Conservation (phyloP, 2,329 filamentous ascomycete genomes). For the Calonectria multiphialidica region DNA sequence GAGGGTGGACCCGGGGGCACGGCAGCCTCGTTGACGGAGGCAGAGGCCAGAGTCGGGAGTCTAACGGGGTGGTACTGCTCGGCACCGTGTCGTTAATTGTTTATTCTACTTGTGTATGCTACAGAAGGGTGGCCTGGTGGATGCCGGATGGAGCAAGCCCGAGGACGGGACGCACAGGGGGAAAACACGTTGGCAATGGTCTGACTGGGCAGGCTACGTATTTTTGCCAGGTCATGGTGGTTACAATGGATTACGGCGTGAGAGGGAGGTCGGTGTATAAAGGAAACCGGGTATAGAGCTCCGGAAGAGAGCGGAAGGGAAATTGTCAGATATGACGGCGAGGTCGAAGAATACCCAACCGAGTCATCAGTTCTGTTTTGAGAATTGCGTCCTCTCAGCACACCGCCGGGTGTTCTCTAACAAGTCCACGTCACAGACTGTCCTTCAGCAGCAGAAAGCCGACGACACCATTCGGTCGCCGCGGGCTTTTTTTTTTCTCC, state of each 20-base stretch:
- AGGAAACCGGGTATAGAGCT: background rate
- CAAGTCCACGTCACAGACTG: background rate
- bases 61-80: background rate
- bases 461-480: background rate
- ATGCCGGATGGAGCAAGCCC: background rate
- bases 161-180: background rate
- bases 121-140: background rate
- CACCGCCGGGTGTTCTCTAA: background rate
- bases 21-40: background rate
- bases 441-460: background rate
- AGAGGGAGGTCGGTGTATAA: background rate
- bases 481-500: background rate
- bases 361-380: background rate
- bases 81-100: background rate
- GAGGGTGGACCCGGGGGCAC: background rate
- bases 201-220: constrained; percentile 16
- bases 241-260: background rate
- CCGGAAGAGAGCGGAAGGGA: background rate
- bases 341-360: background rate
- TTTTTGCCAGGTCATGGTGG: constrained; percentile 13
- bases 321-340: background rate
- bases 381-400: background rate
- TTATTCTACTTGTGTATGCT: background rate
- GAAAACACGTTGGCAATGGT: constrained; percentile 3
- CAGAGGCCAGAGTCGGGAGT: constrained; percentile 20